phyloP scores from a whole-genome alignment of 345 rosid genomes.

The Melaleuca quinquenervia region DNA sequence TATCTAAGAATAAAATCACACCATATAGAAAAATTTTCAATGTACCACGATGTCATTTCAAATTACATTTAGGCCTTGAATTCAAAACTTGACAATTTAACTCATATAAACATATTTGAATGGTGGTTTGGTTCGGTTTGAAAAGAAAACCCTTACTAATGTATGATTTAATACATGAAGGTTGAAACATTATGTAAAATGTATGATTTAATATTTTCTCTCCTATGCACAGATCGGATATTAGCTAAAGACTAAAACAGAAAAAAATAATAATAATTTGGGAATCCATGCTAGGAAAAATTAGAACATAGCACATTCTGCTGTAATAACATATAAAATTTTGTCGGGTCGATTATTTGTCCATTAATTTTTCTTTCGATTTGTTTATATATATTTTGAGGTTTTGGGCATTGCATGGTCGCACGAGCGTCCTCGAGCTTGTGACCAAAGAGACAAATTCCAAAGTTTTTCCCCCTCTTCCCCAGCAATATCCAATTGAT shows the following conservation, averaged over 20 bases:
- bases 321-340: not conserved
- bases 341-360: not conserved
- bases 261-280: not conserved
- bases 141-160: too few relatives aligned
- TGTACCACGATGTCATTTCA: not conserved
- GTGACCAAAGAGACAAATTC: not conserved
- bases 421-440: not conserved
- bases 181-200: too few relatives aligned
- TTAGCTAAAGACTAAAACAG: not conserved
- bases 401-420: not conserved
- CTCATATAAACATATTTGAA: fast-evolving
- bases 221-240: not conserved
- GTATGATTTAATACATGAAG: too few relatives aligned
- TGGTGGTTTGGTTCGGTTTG: not conserved
- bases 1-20: too few relatives aligned
- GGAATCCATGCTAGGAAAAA: not conserved
- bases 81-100: not conserved
- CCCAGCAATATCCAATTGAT: not conserved
- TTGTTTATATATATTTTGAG: not conserved
- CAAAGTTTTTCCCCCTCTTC: not conserved
- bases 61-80: not conserved
- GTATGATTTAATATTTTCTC: not conserved
- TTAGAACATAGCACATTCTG: not conserved
- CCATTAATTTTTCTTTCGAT: not conserved
- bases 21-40: not conserved